These are phyloP conservation scores for Yamadazyma buinensis DNA, from an alignment of 1,139 yeast genomes.

Conservation along the genomic window DNA sequence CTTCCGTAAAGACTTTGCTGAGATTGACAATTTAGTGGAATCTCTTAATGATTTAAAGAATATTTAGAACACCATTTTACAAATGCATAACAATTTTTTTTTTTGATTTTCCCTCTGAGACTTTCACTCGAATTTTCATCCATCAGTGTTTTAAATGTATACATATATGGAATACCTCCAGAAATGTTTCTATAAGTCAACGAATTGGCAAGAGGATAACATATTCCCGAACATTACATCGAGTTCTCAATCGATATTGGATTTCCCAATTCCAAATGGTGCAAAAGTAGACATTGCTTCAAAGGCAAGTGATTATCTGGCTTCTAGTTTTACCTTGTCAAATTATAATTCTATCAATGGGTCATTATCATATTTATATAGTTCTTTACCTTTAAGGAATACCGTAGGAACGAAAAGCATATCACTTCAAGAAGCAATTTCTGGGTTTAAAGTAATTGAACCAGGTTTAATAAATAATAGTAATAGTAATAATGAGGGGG, in stretches of 20 bases:
- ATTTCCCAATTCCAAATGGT: conserved; percentile 73
- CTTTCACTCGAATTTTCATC: no score
- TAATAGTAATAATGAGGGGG: neutral
- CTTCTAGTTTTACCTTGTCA: conserved; percentile 70
- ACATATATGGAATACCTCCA: conserved; percentile 84
- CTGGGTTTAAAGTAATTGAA: conserved; percentile 68
- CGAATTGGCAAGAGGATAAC: conserved; percentile 77
- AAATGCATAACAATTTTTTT: no score
- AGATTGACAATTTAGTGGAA: conserved; percentile 37
- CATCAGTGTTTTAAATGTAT: conserved; percentile 49
- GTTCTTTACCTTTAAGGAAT: conserved; percentile 54
- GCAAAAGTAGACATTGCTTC: conserved; percentile 66
- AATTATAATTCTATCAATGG: conserved; percentile 73
- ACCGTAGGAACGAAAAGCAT: conserved; percentile 52
- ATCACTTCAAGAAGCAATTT: conserved; percentile 67
- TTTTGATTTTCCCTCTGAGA: no score
- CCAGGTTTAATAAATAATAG: conserved; percentile 23
- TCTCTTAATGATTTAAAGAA: conserved; percentile 34
- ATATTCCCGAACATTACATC: conserved; percentile 70
- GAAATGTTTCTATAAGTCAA: conserved; percentile 61
- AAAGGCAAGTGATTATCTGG: conserved; percentile 66
- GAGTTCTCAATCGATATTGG: conserved; percentile 66
- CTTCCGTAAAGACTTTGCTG: conserved; percentile 45
- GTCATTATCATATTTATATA: conserved; percentile 76
- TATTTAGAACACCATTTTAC: neutral